Percentiles rank a stretch among this genome's conserved stretches.
Conservation (phyloP, 768 basidiomycete genomes). For the Russula olivacea region DNA sequence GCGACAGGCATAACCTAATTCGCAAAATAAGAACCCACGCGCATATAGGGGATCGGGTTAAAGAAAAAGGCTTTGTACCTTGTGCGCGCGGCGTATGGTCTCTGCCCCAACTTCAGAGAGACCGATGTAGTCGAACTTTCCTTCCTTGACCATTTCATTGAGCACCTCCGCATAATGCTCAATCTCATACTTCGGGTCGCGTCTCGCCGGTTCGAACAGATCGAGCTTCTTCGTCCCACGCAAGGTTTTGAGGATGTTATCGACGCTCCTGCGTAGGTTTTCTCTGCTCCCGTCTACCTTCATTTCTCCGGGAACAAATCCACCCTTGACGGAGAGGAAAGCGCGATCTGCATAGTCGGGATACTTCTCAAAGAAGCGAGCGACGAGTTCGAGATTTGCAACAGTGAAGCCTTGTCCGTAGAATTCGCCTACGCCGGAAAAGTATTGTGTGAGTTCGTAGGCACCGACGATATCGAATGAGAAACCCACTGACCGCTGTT, state of each 20-base stretch:
- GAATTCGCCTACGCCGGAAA: constrained; percentile 45
- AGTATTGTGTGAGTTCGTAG: not conserved
- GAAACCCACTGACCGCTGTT: constrained; percentile 40
- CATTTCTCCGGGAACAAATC: not conserved
- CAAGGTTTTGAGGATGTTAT: constrained; percentile 39
- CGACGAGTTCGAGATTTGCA: constrained; percentile 45
- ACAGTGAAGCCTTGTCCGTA: constrained; percentile 42
- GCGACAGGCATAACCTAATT: constrained; percentile 33
- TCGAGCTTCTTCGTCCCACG: constrained; percentile 52
- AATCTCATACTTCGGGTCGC: constrained; percentile 40
- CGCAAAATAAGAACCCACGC: not conserved
- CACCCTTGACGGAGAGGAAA: constrained; percentile 46
- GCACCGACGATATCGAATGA: not conserved
- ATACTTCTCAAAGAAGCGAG: constrained; percentile 45
- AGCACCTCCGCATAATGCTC: constrained; percentile 44
- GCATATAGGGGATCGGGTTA: not conserved
- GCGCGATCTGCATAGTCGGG: constrained; percentile 41
- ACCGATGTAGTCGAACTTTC: constrained; percentile 55
- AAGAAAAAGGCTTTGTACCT: constrained; percentile 36
- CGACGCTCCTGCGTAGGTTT: constrained; percentile 45
- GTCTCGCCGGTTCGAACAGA: constrained; percentile 50
- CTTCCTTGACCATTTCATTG: constrained; percentile 44
- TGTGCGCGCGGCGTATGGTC: constrained; percentile 34
- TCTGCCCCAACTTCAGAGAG: constrained; percentile 48
- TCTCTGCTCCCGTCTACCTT: constrained; percentile 34